Percentiles rank a stretch among this genome's conserved stretches.
These are phyloP conservation scores for Penicillium canescens DNA, from an alignment of 495 filamentous ascomycete genomes.

Conservation along the genomic window DNA sequence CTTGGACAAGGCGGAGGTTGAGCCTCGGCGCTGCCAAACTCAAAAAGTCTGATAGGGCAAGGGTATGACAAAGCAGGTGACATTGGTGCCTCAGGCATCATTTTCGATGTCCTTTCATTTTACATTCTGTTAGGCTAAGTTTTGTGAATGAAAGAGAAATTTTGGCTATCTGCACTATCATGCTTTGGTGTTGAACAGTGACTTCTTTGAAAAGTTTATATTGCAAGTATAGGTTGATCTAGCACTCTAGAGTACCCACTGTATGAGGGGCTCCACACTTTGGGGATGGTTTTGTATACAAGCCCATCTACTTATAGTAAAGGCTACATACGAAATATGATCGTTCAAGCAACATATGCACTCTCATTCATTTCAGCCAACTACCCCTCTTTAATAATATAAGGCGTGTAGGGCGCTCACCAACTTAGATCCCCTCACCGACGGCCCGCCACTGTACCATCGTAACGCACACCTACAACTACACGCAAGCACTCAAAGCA, in stretches of 20 bases:
- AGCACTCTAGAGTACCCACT: not conserved
- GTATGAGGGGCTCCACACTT: conserved; percentile 4
- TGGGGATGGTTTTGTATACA: not conserved
- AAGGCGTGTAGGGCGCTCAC: not conserved
- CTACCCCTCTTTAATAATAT: too few relatives aligned
- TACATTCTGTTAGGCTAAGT: not conserved
- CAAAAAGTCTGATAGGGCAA: conserved; percentile 21
- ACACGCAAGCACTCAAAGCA: not conserved
- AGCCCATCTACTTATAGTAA: not conserved
- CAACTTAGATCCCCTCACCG: not conserved
- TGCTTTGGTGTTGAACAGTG: too few relatives aligned
- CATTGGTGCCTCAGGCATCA: conserved; percentile 12
- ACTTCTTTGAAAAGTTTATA: too few relatives aligned
- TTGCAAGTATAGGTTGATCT: not conserved
- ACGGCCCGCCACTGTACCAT: not conserved
- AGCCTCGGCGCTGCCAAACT: conserved; percentile 20
- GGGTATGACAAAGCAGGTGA: conserved; percentile 17
- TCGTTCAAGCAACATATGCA: too few relatives aligned
- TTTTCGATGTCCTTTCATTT: not conserved
- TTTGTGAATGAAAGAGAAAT: not conserved
- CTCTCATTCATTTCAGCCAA: too few relatives aligned
- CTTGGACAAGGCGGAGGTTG: conserved; percentile 13
- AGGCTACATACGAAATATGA: too few relatives aligned
- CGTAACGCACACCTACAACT: too few relatives aligned
- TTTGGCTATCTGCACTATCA: too few relatives aligned